phyloP scores from a whole-genome alignment of 2,329 filamentous ascomycete genomes.

The Phialophora tarda region DNA sequence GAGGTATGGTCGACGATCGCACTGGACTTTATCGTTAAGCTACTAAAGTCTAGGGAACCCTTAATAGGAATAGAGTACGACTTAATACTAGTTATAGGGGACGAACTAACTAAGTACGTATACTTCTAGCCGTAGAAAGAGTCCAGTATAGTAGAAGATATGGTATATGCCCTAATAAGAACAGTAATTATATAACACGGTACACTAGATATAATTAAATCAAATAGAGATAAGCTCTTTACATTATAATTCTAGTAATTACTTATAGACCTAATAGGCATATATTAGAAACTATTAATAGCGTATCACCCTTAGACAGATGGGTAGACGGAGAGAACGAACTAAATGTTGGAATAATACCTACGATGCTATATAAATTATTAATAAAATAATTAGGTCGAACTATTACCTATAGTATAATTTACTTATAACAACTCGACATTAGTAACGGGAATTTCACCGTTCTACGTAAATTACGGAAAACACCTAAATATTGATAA shows the following conservation, averaged over 20 bases:
- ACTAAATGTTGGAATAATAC: slow-evolving; percentile 2
- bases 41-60: slow-evolving; percentile 16
- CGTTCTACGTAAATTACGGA: slow-evolving; percentile 28
- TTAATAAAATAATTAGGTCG: neutral
- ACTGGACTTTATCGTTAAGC: slow-evolving; percentile 13
- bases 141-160: neutral
- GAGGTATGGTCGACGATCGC: neutral
- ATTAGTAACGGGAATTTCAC: neutral
- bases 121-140: slow-evolving; percentile 12
- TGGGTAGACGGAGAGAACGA: neutral
- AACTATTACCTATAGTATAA: neutral
- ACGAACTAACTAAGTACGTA: neutral
- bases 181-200: neutral
- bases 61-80: slow-evolving; percentile 4
- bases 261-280: slow-evolving; percentile 5
- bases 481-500: neutral
- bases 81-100: neutral
- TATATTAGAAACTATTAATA: slow-evolving; percentile 23
- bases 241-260: slow-evolving; percentile 3
- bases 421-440: neutral
- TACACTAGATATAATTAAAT: neutral
- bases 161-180: slow-evolving; percentile 1
- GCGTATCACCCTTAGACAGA: slow-evolving; percentile 24
- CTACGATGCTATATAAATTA: neutral
- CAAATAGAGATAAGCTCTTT: slow-evolving; percentile 1